Percentiles rank a stretch among this genome's conserved stretches.
Evolutionary conservation across 257 asterid genomes (phyloP).

Genomic region (Nicotiana noctiflora): DNA sequence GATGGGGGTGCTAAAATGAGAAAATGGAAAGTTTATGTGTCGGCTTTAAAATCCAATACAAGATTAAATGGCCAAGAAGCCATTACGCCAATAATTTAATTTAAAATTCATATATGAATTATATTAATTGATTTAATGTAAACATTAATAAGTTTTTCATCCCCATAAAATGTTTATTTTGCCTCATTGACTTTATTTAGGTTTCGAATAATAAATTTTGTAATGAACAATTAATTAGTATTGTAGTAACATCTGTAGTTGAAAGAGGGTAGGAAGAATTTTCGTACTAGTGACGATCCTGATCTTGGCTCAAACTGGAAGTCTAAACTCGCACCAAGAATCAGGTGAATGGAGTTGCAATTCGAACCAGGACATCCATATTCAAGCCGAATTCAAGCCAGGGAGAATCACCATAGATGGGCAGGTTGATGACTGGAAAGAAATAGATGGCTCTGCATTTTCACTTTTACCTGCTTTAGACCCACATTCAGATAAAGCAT

Average conservation of each 20-base stretch:
- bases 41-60: no score
- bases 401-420: slow-evolving; percentile 60
- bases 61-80: no score
- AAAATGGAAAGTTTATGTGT: no score
- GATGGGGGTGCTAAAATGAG: no score
- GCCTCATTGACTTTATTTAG: neutral
- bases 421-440: slow-evolving; percentile 47
- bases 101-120: no score
- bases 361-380: slow-evolving; percentile 30
- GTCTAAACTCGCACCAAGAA: slow-evolving; percentile 43
- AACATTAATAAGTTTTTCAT: no score
- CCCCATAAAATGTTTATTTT: no score
- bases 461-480: slow-evolving; percentile 51
- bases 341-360: slow-evolving; percentile 57
- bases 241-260: neutral
- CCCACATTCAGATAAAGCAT: slow-evolving; percentile 49
- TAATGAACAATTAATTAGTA: neutral
- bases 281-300: neutral
- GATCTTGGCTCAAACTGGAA: slow-evolving; percentile 22
- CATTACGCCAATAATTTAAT: no score
- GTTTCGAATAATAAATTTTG: neutral
- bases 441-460: slow-evolving; percentile 35
- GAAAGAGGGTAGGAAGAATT: neutral
- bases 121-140: no score
- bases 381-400: slow-evolving; percentile 41